phyloP scores from a whole-genome alignment of 2,329 filamentous ascomycete genomes.

The Tolypocladium album region DNA sequence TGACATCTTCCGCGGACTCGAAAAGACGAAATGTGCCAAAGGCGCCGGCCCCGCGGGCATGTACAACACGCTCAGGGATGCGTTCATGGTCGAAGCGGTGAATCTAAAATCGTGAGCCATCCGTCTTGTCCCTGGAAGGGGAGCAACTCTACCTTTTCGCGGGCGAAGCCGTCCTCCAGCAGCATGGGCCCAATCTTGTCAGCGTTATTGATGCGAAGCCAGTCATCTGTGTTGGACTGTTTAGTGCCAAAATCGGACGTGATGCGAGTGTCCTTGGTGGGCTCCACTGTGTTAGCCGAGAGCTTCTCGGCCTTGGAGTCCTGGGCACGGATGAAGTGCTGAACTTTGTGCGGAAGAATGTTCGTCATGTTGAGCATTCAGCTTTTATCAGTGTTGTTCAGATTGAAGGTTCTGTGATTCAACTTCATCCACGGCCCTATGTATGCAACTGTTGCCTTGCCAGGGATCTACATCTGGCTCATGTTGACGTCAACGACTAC shows the following conservation, averaged over 20 bases:
- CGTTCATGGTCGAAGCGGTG: slow-evolving; percentile 59
- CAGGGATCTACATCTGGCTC: not conserved
- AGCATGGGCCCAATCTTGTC: slow-evolving; percentile 56
- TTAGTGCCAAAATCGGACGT: slow-evolving; percentile 72
- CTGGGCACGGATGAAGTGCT: slow-evolving; percentile 20
- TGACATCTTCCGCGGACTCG: slow-evolving; percentile 56
- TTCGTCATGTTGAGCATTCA: not conserved
- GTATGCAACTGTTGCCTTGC: not conserved
- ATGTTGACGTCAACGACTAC: not conserved
- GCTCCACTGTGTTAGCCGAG: slow-evolving; percentile 44
- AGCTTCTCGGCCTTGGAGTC: slow-evolving; percentile 53
- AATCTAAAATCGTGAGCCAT: slow-evolving; percentile 32
- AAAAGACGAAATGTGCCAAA: slow-evolving; percentile 61
- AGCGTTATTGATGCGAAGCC: slow-evolving; percentile 55
- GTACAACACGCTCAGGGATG: slow-evolving; percentile 52
- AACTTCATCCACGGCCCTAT: not conserved
- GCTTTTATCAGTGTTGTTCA: not conserved
- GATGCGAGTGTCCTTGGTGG: slow-evolving; percentile 46
- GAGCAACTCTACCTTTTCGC: slow-evolving; percentile 52
- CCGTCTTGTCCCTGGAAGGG: slow-evolving; percentile 1
- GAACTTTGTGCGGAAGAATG: not conserved
- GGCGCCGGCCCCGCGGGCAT: slow-evolving; percentile 59
- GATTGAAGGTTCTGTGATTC: too few species aligned
- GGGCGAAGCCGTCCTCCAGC: slow-evolving; percentile 48
- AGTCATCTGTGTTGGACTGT: slow-evolving; percentile 64